Evolutionary conservation across 2,329 filamentous ascomycete species (phyloP), one percentile per base, ranked within the genome.

Genomic region (Colletotrichum caudatum): DNA sequence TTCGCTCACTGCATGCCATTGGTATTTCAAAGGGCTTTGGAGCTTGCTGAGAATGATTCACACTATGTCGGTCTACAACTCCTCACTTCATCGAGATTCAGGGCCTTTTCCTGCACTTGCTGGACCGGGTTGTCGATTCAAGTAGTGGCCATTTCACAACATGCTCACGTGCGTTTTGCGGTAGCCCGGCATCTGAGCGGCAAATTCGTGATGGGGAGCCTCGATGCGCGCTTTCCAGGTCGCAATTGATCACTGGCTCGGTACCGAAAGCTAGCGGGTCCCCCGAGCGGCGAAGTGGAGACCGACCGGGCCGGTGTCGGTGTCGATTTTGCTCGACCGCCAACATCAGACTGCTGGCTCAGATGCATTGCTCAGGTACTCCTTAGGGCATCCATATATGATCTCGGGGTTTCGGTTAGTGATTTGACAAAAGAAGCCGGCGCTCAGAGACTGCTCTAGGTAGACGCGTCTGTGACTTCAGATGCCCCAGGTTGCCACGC

Each of bases 241-340:
- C 20, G 26, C 37, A 29, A n/a, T 35, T 26, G 23, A 62, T 29
- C 57, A 53, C 57, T 51, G 68, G 46, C 26, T 71, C 68, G 68
- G 68, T 58, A 20, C 64, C 64, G 68, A 71, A n/a, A 9, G n/a
- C 20, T n/a, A 14, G 48, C 26, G 26, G 29, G 26, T 20, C 37
- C 37, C 29, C 44, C n/a, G 48, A 23, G 29, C 58, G 50, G 50
- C 50, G 39, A 66, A 53, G 23, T 50, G 26, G 50, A 5, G 20
- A 20, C 53, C 23, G 56, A 41, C 54, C 33, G n/a, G 26, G 39
- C 33, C 41, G 39, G 26, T 39, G 57, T 57, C 57, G 57, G 20
- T 46, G 46, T 66, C 35, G 56, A 18, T 41, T 41, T 67, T 44
- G 64, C 51, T 26, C 48, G 20, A 54, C 16, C 62, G 37, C 66